A percentile compares a stretch with the other conserved stretches of the same genome.
Conservation (phyloP, 2,329 filamentous ascomycete species). For the Uncinocarpus reesii region DNA sequence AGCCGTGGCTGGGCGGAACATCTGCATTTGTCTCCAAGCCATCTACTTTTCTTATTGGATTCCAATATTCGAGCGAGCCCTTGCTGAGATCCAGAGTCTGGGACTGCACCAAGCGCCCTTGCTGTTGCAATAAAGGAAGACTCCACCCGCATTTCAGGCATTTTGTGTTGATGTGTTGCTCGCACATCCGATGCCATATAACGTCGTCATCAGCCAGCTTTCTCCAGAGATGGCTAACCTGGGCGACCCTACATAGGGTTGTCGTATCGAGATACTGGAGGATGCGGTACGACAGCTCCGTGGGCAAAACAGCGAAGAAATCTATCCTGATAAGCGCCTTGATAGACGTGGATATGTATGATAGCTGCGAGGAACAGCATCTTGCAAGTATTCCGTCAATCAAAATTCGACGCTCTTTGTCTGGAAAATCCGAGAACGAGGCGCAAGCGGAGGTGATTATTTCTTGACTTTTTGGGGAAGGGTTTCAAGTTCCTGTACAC, state of each 20-base stretch:
- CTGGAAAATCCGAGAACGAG: not conserved
- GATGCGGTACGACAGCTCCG: conserved; percentile 1
- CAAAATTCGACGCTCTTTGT: conserved; percentile 19
- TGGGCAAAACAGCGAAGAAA: not conserved
- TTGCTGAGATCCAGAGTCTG: not conserved
- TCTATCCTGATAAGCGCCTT: not conserved
- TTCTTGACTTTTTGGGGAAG: conserved; percentile 8
- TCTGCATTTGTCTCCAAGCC: conserved; percentile 33
- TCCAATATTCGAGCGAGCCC: conserved; percentile 53
- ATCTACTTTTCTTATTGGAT: conserved; percentile 73
- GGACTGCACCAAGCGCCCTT: conserved; percentile 41
- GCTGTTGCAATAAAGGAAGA: conserved; percentile 72
- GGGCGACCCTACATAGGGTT: not conserved
- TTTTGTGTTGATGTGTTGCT: conserved; percentile 88
- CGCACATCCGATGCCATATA: conserved; percentile 97
- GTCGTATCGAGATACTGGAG: conserved; percentile 2
- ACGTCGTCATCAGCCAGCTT: conserved; percentile 96
- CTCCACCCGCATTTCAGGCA: conserved; percentile 95
- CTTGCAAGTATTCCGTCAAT: conserved; percentile 26
- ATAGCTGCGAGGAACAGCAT: conserved; percentile 13
- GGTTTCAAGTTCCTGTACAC: conserved; percentile 8
- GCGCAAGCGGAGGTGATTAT: conserved; percentile 1
- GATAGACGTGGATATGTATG: not conserved
- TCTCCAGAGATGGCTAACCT: too few relatives aligned
- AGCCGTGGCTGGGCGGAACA: conserved; percentile 33